A percentile compares a stretch with the other conserved stretches of the same genome.
These are phyloP conservation scores for Schwanniomyces vanrijiae DNA, from an alignment of 805 yeast genomes.

Conservation along the genomic window DNA sequence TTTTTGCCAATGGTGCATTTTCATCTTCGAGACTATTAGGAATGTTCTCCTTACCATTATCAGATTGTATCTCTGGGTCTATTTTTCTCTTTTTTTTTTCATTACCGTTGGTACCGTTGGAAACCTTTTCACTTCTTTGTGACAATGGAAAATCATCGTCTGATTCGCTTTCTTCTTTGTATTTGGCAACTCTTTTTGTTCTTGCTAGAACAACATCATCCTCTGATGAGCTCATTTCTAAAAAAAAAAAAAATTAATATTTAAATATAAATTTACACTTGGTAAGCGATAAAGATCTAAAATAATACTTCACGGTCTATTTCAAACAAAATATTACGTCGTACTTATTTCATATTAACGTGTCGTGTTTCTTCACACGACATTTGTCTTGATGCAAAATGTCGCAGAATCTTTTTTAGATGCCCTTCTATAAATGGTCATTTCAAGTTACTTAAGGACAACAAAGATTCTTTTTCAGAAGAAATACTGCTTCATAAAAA, in stretches of 20 bases:
- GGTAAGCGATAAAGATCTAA: not conserved
- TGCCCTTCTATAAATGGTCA: not conserved
- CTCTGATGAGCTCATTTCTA: conserved; percentile 21
- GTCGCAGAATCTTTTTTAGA: not conserved
- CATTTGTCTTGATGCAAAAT: conserved; percentile 1
- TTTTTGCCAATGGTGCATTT: conserved; percentile 1
- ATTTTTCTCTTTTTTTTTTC: conserved; percentile 2
- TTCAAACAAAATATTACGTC: not conserved
- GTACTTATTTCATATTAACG: not conserved
- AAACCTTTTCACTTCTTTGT: conserved; percentile 1
- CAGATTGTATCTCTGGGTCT: not conserved
- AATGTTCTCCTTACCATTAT: not conserved
- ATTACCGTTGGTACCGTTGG: not conserved
- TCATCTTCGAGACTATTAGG: not conserved
- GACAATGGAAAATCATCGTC: conserved; percentile 11
- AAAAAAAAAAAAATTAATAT: too few species aligned
- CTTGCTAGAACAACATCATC: conserved; percentile 20
- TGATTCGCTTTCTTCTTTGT: conserved; percentile 8
- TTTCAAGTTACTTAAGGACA: too few species aligned
- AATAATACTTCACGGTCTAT: not conserved
- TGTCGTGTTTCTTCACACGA: not conserved
- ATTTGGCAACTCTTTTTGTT: conserved; percentile 9
- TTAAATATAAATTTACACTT: not conserved
- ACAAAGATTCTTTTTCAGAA: too few species aligned
- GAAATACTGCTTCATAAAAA: too few species aligned